Conservation (phyloP, 306 rosid genomes). For the Begonia masoniana region DNA sequence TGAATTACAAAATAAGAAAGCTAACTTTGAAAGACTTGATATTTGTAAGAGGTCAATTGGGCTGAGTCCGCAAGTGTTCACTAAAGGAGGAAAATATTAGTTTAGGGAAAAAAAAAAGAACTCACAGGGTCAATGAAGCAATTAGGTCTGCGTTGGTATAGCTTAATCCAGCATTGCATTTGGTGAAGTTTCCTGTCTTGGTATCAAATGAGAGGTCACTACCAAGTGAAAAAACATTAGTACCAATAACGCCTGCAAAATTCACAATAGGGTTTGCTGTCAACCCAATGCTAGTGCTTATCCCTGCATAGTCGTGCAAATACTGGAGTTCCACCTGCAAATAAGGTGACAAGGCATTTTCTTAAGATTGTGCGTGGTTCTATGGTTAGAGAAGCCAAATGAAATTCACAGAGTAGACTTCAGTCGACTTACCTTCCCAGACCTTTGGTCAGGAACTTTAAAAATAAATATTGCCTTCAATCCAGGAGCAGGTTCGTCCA, state of each 20-base stretch:
- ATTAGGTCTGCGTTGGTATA: conserved; percentile 49
- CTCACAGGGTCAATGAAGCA: conserved; percentile 69
- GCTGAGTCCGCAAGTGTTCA: not conserved
- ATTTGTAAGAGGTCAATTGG: too few relatives aligned
- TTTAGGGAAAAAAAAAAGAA: not conserved
- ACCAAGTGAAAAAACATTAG: conserved; percentile 51
- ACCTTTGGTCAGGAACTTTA: conserved; percentile 79
- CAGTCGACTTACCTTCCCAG: conserved; percentile 61
- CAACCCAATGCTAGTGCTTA: conserved; percentile 67
- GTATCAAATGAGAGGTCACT: conserved; percentile 65
- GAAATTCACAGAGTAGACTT: not conserved
- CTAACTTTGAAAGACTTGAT: too few relatives aligned
- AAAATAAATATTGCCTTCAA: conserved; percentile 62
- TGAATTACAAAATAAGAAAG: too few relatives aligned
- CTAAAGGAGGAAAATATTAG: not conserved
- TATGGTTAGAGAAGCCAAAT: too few relatives aligned
- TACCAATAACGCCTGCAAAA: conserved; percentile 70
- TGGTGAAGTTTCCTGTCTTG: conserved; percentile 54
- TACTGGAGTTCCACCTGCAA: conserved; percentile 73
- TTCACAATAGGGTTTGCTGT: conserved; percentile 75
- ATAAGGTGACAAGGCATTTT: conserved; percentile 14
- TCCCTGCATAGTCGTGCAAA: conserved; percentile 68
- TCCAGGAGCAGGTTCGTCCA: conserved; percentile 72
- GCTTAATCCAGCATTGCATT: conserved; percentile 55
- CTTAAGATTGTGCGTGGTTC: not conserved